phyloP scores from a whole-genome alignment of 192 early-diverging fungal genomes.

The Chytriomyces hyalinus region DNA sequence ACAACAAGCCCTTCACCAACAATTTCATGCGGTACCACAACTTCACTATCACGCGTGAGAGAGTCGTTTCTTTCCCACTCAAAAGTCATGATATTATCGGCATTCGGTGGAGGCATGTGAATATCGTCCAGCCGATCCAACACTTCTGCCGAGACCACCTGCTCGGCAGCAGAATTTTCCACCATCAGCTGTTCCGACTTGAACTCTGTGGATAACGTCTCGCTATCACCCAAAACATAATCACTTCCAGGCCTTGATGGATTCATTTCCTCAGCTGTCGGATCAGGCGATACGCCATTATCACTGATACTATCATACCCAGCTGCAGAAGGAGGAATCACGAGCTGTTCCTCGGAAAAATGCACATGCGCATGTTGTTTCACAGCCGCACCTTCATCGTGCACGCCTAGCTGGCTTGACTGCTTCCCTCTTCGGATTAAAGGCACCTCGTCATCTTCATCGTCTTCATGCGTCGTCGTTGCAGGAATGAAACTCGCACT shows the following conservation, averaged over 20 bases:
- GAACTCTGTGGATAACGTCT: background rate
- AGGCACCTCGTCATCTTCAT: slow-evolving; percentile 32
- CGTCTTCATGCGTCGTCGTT: slow-evolving; percentile 14
- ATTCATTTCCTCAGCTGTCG: background rate
- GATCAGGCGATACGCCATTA: background rate
- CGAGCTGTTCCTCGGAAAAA: background rate
- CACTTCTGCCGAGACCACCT: background rate
- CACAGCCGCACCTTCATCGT: background rate
- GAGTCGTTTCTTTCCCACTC: background rate
- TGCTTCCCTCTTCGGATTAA: background rate
- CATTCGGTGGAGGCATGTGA: background rate
- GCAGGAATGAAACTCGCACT: background rate
- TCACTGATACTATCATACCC: background rate
- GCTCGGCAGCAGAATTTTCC: background rate
- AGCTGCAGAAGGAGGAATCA: background rate
- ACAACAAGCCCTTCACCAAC: background rate
- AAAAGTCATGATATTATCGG: background rate
- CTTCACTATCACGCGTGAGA: background rate
- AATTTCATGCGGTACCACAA: background rate
- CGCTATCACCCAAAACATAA: background rate
- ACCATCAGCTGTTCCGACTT: background rate
- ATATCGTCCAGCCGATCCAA: background rate
- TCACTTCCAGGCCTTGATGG: background rate
- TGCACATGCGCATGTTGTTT: background rate
- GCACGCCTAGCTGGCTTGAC: background rate